Evolutionary conservation across 306 rosid species (phyloP).

Genomic region (Cicer yamashitae): DNA sequence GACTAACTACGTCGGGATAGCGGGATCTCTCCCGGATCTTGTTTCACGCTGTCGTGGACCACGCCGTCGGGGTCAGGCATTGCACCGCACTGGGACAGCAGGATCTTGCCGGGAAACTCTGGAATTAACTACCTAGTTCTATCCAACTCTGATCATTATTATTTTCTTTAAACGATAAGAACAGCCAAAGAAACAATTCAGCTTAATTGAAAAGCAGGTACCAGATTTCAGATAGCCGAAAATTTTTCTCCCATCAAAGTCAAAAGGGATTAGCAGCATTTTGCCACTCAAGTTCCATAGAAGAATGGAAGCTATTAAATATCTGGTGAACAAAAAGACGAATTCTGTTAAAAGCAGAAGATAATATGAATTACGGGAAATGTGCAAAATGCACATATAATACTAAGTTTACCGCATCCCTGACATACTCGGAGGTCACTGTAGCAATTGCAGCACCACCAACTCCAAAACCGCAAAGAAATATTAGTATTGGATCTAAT

Average conservation of each 20-base stretch:
- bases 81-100: too few relatives aligned
- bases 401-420: slow-evolving; percentile 80
- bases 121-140: too few relatives aligned
- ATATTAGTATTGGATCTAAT: slow-evolving; percentile 77
- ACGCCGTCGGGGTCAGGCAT: too few relatives aligned
- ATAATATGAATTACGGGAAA: slow-evolving; percentile 33
- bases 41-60: too few relatives aligned
- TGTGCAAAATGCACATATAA: slow-evolving; percentile 53
- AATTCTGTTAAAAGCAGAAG: slow-evolving; percentile 44
- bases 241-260: slow-evolving; percentile 69
- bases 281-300: slow-evolving; percentile 75
- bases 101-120: too few relatives aligned
- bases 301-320: slow-evolving; percentile 80
- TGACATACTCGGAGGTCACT: slow-evolving; percentile 94
- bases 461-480: slow-evolving; percentile 70
- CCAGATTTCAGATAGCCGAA: slow-evolving; percentile 85
- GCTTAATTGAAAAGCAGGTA: slow-evolving; percentile 45
- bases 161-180: slow-evolving; percentile 26
- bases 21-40: too few relatives aligned
- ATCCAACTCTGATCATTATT: neutral
- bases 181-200: slow-evolving; percentile 30
- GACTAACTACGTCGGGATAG: too few relatives aligned
- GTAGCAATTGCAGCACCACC: slow-evolving; percentile 88
- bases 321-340: slow-evolving; percentile 60
- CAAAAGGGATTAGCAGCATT: slow-evolving; percentile 63